Evolutionary conservation across 495 filamentous ascomycete genomes (phyloP).

Genomic region (Penicillium silybi): DNA sequence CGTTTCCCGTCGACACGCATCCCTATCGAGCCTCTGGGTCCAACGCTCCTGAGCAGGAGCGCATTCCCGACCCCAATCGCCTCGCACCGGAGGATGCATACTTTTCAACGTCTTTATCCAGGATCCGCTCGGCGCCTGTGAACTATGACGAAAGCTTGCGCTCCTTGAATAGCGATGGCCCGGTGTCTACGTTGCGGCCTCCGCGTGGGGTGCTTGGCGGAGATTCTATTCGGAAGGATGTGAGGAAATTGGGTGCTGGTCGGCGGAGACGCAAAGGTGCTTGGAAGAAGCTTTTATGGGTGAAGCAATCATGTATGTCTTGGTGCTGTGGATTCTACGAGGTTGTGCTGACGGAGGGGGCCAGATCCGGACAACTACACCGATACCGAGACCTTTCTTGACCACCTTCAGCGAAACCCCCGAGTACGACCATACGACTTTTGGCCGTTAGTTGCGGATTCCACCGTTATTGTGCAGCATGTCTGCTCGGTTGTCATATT

Average conservation of each 20-base stretch:
- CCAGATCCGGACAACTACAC: slow-evolving; percentile 97
- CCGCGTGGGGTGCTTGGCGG: slow-evolving; percentile 31
- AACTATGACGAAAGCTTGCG: slow-evolving; percentile 36
- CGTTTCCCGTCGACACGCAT: slow-evolving; percentile 44
- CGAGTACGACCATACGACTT: slow-evolving; percentile 94
- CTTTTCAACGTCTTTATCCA: slow-evolving; percentile 54
- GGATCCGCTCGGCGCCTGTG: slow-evolving; percentile 45
- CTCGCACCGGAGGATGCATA: slow-evolving; percentile 85
- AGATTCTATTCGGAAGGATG: slow-evolving; percentile 30
- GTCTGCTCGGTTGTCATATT: slow-evolving; percentile 93
- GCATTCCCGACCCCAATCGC: slow-evolving; percentile 53
- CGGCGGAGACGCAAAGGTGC: slow-evolving; percentile 61
- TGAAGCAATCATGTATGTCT: slow-evolving; percentile 84
- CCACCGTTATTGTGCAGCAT: slow-evolving; percentile 95
- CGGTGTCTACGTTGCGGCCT: slow-evolving; percentile 36
- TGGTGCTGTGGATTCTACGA: neutral
- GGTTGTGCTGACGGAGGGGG: slow-evolving; percentile 3
- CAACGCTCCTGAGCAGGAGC: slow-evolving; percentile 41
- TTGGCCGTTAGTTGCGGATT: slow-evolving; percentile 93
- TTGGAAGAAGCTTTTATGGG: slow-evolving; percentile 97
- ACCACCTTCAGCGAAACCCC: slow-evolving; percentile 92
- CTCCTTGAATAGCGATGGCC: slow-evolving; percentile 28
- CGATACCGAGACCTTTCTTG: slow-evolving; percentile 91
- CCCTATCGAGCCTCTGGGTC: slow-evolving; percentile 35
- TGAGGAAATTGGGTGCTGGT: slow-evolving; percentile 51